Conservation (phyloP, 345 rosid genomes). For the Hypericum perforatum region DNA sequence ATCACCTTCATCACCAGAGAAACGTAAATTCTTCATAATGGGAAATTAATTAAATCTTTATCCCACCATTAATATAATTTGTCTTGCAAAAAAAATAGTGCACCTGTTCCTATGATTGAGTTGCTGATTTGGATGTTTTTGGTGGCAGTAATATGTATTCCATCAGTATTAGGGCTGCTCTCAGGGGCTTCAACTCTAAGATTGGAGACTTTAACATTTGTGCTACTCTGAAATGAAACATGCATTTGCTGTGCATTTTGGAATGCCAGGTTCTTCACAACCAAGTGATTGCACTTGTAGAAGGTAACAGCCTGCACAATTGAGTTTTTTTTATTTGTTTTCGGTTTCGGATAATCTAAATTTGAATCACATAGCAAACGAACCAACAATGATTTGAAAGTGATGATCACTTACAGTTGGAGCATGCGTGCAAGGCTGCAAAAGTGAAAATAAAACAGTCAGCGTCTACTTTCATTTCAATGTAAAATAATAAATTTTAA, state of each 20-base stretch:
- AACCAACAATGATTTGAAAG: not conserved
- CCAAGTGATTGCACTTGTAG: conserved; percentile 37
- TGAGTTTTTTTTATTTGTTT: not conserved
- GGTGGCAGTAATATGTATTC: conserved; percentile 62
- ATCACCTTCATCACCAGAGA: conserved; percentile 80
- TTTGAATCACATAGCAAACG: not conserved
- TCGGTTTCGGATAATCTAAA: not conserved
- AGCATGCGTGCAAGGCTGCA: conserved; percentile 74
- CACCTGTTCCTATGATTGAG: conserved; percentile 54
- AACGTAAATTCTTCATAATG: too few species aligned
- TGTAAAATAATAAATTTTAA: too few species aligned
- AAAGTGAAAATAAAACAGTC: not conserved
- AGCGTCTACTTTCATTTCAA: not conserved
- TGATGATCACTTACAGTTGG: conserved; percentile 55
- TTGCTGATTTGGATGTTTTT: conserved; percentile 47
- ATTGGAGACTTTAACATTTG: conserved; percentile 35
- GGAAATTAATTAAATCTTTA: too few species aligned
- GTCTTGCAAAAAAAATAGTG: too few species aligned
- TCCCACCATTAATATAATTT: too few species aligned
- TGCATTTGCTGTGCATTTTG: conserved; percentile 70
- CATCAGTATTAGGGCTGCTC: conserved; percentile 81
- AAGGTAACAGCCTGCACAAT: conserved; percentile 59
- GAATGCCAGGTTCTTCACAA: conserved; percentile 38
- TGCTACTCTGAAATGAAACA: conserved; percentile 43
- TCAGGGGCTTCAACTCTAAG: conserved; percentile 45